A percentile compares a stretch with the other conserved stretches of the same genome.
Conservation (phyloP, 805 yeast species). For the Saccharomycopsis fibuligera region DNA sequence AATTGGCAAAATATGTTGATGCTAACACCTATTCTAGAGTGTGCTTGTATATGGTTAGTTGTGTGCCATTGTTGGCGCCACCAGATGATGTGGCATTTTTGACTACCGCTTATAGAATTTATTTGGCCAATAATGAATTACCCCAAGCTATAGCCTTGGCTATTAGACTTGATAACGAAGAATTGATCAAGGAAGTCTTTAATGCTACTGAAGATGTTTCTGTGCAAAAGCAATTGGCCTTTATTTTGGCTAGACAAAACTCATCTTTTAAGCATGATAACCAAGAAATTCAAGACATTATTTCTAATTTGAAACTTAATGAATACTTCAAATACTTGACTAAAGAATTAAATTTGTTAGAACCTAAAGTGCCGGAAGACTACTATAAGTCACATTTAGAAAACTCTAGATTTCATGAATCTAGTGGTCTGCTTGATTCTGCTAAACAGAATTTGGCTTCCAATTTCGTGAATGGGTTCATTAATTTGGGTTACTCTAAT, state of each 20-base stretch:
- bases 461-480: slow-evolving; percentile 86
- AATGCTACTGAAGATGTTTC: slow-evolving; percentile 68
- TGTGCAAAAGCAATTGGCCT: slow-evolving; percentile 84
- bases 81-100: slow-evolving; percentile 86
- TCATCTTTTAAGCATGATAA: slow-evolving; percentile 61
- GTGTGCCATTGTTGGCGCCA: slow-evolving; percentile 94
- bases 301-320: slow-evolving; percentile 71
- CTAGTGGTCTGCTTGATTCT: slow-evolving; percentile 60
- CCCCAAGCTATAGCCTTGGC: slow-evolving; percentile 91
- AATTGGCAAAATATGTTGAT: slow-evolving; percentile 78
- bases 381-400: slow-evolving; percentile 88
- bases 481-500: slow-evolving; percentile 84
- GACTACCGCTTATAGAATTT: slow-evolving; percentile 82
- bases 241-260: slow-evolving; percentile 81
- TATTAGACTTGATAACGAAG: slow-evolving; percentile 78
- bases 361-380: slow-evolving; percentile 93
- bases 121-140: slow-evolving; percentile 68
- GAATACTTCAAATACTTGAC: slow-evolving; percentile 76
- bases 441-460: slow-evolving; percentile 94
- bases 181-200: slow-evolving; percentile 71
- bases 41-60: slow-evolving; percentile 88
- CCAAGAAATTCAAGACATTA: slow-evolving; percentile 74
- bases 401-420: slow-evolving; percentile 51
- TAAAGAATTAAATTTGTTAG: slow-evolving; percentile 80
- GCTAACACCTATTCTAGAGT: slow-evolving; percentile 79